Conservation (phyloP, 2,329 filamentous ascomycete species). For the Epichloe sylvatica region DNA sequence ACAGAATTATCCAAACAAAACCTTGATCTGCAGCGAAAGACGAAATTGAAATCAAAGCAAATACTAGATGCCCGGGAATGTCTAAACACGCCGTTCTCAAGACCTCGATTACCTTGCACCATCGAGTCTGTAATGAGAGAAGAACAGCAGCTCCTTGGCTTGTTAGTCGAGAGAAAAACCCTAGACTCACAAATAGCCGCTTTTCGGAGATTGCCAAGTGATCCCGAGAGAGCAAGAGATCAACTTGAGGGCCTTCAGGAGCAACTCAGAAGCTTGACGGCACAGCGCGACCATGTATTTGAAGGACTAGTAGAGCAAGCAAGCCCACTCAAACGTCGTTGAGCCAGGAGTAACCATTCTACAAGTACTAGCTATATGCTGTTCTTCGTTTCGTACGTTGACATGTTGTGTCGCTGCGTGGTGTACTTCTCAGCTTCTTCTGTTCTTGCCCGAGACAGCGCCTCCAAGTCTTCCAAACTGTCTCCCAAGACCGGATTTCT, state of each 20-base stretch:
- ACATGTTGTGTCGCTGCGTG: neutral
- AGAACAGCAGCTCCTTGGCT: slow-evolving; percentile 42
- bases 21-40: slow-evolving; percentile 56
- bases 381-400: neutral
- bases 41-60: slow-evolving; percentile 52
- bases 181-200: slow-evolving; percentile 48
- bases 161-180: slow-evolving; percentile 42
- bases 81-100: slow-evolving; percentile 27
- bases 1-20: slow-evolving; percentile 53
- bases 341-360: slow-evolving; percentile 6
- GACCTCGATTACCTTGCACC: slow-evolving; percentile 25
- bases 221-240: slow-evolving; percentile 52
- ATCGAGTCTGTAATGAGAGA: slow-evolving; percentile 45
- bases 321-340: slow-evolving; percentile 33
- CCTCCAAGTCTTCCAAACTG: slow-evolving; percentile 58
- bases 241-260: slow-evolving; percentile 54
- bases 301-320: slow-evolving; percentile 54
- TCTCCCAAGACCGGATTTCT: slow-evolving; percentile 50
- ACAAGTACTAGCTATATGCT: neutral
- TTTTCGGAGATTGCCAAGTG: slow-evolving; percentile 60
- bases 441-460: slow-evolving; percentile 52
- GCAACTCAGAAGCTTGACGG: slow-evolving; percentile 47
- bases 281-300: slow-evolving; percentile 58
- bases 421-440: slow-evolving; percentile 25
- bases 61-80: slow-evolving; percentile 48